These are phyloP conservation scores for Trichoderma harzianum DNA, from an alignment of 2,329 filamentous ascomycete species.

Conservation along the genomic window DNA sequence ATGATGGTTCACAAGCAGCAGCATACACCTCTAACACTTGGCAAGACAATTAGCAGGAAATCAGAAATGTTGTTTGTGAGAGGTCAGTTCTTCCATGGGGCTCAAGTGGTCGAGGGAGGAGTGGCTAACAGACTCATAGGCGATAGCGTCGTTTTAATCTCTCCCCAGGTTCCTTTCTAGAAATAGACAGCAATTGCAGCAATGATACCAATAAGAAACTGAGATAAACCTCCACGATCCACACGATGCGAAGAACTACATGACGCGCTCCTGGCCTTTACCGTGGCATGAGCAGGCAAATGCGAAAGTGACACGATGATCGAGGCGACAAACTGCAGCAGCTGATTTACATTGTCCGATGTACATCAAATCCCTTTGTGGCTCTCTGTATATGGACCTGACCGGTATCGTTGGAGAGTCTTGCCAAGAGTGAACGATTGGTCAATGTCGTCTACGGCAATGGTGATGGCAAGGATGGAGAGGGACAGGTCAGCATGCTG, in stretches of 20 bases:
- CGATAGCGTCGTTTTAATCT: constrained; percentile 70
- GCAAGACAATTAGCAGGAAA: constrained; percentile 90
- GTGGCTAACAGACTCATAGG: constrained; percentile 43
- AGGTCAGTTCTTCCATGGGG: constrained; percentile 55
- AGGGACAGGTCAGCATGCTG: neutral
- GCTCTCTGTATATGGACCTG: neutral
- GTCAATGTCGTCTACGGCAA: neutral
- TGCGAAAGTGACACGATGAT: neutral
- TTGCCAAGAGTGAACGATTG: neutral
- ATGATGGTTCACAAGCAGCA: neutral
- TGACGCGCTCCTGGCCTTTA: neutral
- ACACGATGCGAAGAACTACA: neutral
- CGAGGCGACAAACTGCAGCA: neutral
- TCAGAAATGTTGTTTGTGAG: constrained; percentile 98
- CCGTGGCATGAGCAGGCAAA: neutral
- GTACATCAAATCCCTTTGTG: neutral
- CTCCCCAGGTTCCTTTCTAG: constrained; percentile 53
- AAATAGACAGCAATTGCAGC: constrained; percentile 10
- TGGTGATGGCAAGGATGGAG: neutral
- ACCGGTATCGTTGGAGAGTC: neutral
- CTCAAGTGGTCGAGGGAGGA: neutral
- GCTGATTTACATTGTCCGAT: neutral
- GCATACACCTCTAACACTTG: constrained; percentile 16
- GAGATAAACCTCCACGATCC: neutral
- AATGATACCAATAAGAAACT: neutral